Percentiles rank a stretch among this genome's conserved stretches.
These are phyloP conservation scores for Capsicum pubescens DNA, from an alignment of 257 asterid species.

Conservation along the genomic window DNA sequence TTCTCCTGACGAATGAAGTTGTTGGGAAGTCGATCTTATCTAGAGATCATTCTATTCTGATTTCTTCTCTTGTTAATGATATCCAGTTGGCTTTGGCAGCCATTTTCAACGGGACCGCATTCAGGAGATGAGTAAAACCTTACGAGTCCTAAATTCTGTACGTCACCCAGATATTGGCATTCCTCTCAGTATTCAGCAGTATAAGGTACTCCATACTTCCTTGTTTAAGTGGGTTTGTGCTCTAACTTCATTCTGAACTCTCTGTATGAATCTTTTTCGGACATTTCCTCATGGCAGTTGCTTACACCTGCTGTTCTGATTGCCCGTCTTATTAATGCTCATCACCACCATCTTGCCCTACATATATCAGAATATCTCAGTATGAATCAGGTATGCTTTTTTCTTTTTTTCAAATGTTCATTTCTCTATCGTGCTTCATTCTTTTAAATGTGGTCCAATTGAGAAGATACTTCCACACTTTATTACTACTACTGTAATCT, in stretches of 20 bases:
- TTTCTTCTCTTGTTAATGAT: constrained; percentile 75
- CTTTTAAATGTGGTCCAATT: constrained; percentile 22
- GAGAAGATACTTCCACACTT: neutral
- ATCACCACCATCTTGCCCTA: constrained; percentile 80
- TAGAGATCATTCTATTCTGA: constrained; percentile 54
- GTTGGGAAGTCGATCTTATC: constrained; percentile 33
- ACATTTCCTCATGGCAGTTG: constrained; percentile 54
- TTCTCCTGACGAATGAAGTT: constrained; percentile 12
- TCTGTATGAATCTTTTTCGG: neutral
- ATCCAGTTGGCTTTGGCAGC: constrained; percentile 95
- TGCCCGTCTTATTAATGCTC: constrained; percentile 89
- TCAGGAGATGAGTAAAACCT: constrained; percentile 78
- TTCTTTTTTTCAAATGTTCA: neutral
- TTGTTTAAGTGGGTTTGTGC: constrained; percentile 16
- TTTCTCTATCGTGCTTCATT: constrained; percentile 3
- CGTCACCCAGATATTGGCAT: constrained; percentile 79
- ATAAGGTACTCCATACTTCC: constrained; percentile 61
- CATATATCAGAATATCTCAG: constrained; percentile 86
- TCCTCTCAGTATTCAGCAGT: constrained; percentile 94
- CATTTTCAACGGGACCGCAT: constrained; percentile 85
- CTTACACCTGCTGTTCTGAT: constrained; percentile 89
- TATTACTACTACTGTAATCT: constrained; percentile 9
- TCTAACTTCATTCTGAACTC: neutral
- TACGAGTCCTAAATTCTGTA: constrained; percentile 90
- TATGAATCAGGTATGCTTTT: constrained; percentile 72